Evolutionary conservation across 441 rosid species (phyloP).

Genomic region (Adansonia madagascariensis): DNA sequence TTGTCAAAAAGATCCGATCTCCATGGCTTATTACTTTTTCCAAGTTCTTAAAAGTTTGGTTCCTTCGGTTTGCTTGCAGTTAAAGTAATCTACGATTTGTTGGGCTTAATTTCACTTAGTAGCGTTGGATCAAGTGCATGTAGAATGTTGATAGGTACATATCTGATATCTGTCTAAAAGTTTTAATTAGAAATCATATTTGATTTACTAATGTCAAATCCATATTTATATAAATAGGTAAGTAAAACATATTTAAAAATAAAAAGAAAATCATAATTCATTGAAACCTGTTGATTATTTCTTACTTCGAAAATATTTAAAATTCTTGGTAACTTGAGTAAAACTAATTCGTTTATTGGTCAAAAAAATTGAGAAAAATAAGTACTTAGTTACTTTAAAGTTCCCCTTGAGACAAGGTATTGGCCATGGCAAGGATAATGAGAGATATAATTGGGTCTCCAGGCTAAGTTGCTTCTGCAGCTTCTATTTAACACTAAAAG

Average conservation of each 20-base stretch:
- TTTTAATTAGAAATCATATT: no score
- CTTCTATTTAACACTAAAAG: neutral
- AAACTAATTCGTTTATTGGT: neutral
- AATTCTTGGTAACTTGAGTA: no score
- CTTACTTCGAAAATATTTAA: no score
- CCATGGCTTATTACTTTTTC: conserved; percentile 2
- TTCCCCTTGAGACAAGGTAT: neutral
- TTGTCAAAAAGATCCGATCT: conserved; percentile 37
- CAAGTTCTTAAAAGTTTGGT: neutral
- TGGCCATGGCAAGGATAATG: neutral
- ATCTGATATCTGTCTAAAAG: no score
- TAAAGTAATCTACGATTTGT: neutral
- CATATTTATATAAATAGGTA: no score
- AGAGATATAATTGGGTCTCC: neutral
- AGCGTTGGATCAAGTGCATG: no score
- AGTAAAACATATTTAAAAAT: no score
- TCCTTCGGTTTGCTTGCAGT: conserved; percentile 16
- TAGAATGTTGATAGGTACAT: no score
- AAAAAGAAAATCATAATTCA: no score
- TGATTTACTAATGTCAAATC: no score
- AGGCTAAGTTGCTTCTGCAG: neutral
- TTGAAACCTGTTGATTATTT: no score
- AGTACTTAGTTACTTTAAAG: neutral
- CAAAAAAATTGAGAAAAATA: neutral
- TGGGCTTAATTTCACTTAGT: no score